These are phyloP conservation scores for Didymella exigua DNA, from an alignment of 2,329 filamentous ascomycete genomes.

Conservation along the genomic window DNA sequence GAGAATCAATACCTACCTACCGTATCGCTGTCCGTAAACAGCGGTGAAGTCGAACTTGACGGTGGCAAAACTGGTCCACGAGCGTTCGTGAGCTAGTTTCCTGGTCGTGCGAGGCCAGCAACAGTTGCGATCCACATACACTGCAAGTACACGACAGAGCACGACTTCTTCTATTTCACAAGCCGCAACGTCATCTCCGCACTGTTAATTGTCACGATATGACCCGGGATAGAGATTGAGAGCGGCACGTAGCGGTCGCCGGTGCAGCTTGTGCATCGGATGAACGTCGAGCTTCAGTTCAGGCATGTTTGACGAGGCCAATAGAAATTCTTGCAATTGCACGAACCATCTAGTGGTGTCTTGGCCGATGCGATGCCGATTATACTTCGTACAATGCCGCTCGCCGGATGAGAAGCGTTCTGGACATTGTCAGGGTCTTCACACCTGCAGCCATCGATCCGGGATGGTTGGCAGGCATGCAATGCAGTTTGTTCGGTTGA, in stretches of 20 bases:
- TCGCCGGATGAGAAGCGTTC: slow-evolving; percentile 2
- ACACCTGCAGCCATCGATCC: background rate
- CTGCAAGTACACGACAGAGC: background rate
- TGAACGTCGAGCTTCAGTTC: background rate
- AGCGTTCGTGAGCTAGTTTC: slow-evolving; percentile 6
- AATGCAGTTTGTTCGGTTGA: background rate
- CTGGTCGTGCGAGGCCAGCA: slow-evolving; percentile 6
- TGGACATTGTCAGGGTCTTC: background rate
- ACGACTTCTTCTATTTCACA: background rate
- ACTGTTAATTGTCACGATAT: background rate
- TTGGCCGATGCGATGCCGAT: slow-evolving; percentile 15
- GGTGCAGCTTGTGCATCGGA: slow-evolving; percentile 6
- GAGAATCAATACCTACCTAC: background rate
- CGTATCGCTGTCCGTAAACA: background rate
- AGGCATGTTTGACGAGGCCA: slow-evolving; percentile 6
- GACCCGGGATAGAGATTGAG: background rate
- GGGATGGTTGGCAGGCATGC: slow-evolving; percentile 1
- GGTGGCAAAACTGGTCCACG: background rate
- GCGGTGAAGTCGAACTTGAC: slow-evolving; percentile 1
- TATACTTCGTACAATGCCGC: slow-evolving; percentile 1
- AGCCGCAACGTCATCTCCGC: slow-evolving; percentile 3
- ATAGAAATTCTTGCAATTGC: slow-evolving; percentile 7
- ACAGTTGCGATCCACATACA: slow-evolving; percentile 10
- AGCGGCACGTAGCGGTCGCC: slow-evolving; percentile 9
- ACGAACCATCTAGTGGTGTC: slow-evolving; percentile 5